These are phyloP conservation scores for Bipolaris sorokiniana DNA, from an alignment of 2,329 filamentous ascomycete species.

Conservation along the genomic window DNA sequence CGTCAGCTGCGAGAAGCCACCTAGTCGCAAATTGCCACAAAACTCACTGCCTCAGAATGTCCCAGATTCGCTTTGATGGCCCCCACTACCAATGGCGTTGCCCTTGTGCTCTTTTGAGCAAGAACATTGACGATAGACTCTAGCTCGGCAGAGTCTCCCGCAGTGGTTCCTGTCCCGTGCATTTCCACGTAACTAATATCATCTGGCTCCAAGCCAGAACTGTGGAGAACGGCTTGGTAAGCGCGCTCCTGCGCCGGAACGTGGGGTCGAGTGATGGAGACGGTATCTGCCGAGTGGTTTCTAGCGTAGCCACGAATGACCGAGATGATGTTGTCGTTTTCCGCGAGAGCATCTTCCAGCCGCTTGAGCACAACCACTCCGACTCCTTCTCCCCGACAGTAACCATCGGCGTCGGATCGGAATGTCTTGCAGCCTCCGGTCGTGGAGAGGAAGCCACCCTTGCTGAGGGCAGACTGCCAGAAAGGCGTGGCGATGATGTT, in stretches of 20 bases:
- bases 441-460: constrained; percentile 28
- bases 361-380: constrained; percentile 41
- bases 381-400: constrained; percentile 38
- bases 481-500: constrained; percentile 23
- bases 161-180: not conserved
- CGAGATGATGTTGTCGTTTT: constrained; percentile 38
- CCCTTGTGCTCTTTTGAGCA: too few species aligned
- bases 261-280: constrained; percentile 20
- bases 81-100: not conserved
- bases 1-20: too few species aligned
- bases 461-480: constrained; percentile 14
- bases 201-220: not conserved
- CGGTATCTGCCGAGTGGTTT: constrained; percentile 48
- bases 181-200: not conserved
- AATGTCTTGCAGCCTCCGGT: constrained; percentile 37
- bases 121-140: not conserved
- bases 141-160: not conserved
- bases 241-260: not conserved
- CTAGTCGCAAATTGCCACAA: not conserved
- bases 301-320: constrained; percentile 39
- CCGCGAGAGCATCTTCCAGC: constrained; percentile 36
- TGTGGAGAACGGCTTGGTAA: not conserved
- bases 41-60: constrained; percentile 33
- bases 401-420: constrained; percentile 37
- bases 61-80: constrained; percentile 18